phyloP scores from a whole-genome alignment of 257 asterid species.

The Jasminum sambac region DNA sequence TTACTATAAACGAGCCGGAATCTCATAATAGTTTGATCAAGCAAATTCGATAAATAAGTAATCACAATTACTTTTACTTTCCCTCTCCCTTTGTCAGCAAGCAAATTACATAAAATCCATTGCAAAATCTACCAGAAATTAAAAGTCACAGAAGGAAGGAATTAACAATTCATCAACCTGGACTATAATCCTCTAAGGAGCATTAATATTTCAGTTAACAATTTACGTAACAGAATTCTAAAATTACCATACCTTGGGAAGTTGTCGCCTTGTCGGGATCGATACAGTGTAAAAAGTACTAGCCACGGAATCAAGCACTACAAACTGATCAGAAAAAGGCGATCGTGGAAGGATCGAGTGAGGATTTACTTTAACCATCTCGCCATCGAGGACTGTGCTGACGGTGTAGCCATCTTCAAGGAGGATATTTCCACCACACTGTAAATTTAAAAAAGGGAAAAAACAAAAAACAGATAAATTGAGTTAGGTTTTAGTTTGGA shows the following conservation, averaged over 20 bases:
- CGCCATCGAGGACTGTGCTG: constrained; percentile 66
- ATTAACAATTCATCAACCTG: neutral
- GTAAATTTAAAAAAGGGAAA: constrained; percentile 21
- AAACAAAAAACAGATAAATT: neutral
- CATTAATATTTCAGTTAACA: no score
- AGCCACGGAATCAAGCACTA: constrained; percentile 61
- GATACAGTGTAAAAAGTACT: constrained; percentile 69
- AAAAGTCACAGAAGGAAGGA: neutral
- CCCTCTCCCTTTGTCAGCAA: constrained; percentile 7
- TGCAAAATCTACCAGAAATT: neutral
- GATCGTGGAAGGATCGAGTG: constrained; percentile 46
- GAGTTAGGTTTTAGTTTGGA: neutral
- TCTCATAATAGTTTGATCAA: neutral
- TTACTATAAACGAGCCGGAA: neutral
- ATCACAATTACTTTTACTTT: neutral
- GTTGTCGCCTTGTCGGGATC: constrained; percentile 35
- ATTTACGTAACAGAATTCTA: neutral
- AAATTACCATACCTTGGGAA: constrained; percentile 25
- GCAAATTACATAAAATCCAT: neutral
- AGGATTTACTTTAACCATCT: constrained; percentile 62
- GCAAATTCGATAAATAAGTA: neutral
- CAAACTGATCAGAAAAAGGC: constrained; percentile 51
- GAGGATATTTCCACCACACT: constrained; percentile 41
- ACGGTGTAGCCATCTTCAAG: constrained; percentile 82
- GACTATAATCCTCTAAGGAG: constrained; percentile 4